Percentiles rank a stretch among this genome's conserved stretches.
Conservation (phyloP, 768 basidiomycete species). For the Plicaturopsis crispa region DNA sequence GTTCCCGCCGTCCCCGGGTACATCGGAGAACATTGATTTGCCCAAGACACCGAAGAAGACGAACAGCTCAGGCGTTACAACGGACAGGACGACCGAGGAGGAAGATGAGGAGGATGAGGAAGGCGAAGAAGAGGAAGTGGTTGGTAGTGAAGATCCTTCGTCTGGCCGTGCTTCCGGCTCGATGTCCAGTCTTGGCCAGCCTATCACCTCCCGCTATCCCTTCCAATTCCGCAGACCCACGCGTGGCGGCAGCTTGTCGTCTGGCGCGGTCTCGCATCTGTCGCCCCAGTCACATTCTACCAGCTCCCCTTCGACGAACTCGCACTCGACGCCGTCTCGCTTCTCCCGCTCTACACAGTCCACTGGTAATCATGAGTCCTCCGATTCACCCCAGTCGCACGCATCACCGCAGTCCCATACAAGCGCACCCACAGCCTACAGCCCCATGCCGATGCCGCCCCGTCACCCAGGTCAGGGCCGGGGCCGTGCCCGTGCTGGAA, state of each 20-base stretch:
- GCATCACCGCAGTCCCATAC: constrained; percentile 26
- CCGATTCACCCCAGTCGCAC: constrained; percentile 49
- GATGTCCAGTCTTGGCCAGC: constrained; percentile 80
- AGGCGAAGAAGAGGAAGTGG: constrained; percentile 28
- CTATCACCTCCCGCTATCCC: constrained; percentile 62
- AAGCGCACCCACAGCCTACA: constrained; percentile 27
- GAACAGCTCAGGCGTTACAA: too few species aligned
- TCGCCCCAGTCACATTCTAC: constrained; percentile 26
- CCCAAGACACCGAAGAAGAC: constrained; percentile 18
- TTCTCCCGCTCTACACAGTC: constrained; percentile 43
- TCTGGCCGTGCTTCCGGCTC: constrained; percentile 69
- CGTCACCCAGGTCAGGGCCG: constrained; percentile 33
- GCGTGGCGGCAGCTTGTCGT: constrained; percentile 36
- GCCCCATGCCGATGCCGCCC: constrained; percentile 41
- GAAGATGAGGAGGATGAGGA: constrained; percentile 39
- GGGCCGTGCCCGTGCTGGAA: constrained; percentile 30
- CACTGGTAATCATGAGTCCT: constrained; percentile 56
- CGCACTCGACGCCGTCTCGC: constrained; percentile 30
- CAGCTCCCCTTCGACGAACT: constrained; percentile 26
- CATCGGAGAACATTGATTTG: constrained; percentile 23
- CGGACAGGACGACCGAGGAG: constrained; percentile 24
- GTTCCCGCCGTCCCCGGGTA: constrained; percentile 59
- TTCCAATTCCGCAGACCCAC: constrained; percentile 46
- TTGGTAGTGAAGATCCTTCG: constrained; percentile 38
- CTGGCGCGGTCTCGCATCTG: constrained; percentile 31